Base-by-base conservation (phyloP, 2,329 filamentous ascomycete genomes). In the Calonectria pauciramosa region DNA sequence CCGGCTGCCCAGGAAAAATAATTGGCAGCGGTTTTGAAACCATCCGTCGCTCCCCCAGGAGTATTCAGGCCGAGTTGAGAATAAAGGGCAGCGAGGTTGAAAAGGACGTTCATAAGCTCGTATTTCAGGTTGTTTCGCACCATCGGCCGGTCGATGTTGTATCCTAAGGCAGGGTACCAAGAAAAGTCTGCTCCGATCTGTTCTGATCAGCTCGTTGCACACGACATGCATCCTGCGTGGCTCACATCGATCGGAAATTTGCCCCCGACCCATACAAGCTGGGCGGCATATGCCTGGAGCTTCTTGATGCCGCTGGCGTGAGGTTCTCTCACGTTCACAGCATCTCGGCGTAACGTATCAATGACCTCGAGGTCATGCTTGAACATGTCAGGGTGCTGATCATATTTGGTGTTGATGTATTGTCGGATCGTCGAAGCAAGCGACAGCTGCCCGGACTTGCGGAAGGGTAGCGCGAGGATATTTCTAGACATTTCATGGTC, bases 321-420 rank as follows among this genome's bases (percentile, higher is more conserved):
- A 3, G 97, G 93, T 83, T 99, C 97, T 74, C 94, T 92, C 2
- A 97, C 94, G 84, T 96, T 95, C 70, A 98, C 90, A n/a, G 97
- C 97, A 83, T 97, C 95, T 76, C 91, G 91, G 7, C 97, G 93
- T 72, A 99, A 88, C 64, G 91, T 89, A 83, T 99, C 96, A 81
- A 99, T 96, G 78, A 94, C 91, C 82, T 96, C 93, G 73, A 92
- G 92, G 87, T 99, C 97, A 77, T 95, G 91, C 76, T 92, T 92
- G 86, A 99, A 99, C 94, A 98, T 98, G 85, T 98, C 96, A 41
- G 97, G 96, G 83, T 98, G 96, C 84, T 99, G 97, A 86, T 99
- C 96, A 93, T 99, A 99, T 90, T 99, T 98, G 85, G 92, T 94
- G 75, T 96, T 98, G 82, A 99, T 99, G 88, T 99, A 99, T 84